phyloP scores from a whole-genome alignment of 257 asterid species.

The Parsonsia alboflavescens region DNA sequence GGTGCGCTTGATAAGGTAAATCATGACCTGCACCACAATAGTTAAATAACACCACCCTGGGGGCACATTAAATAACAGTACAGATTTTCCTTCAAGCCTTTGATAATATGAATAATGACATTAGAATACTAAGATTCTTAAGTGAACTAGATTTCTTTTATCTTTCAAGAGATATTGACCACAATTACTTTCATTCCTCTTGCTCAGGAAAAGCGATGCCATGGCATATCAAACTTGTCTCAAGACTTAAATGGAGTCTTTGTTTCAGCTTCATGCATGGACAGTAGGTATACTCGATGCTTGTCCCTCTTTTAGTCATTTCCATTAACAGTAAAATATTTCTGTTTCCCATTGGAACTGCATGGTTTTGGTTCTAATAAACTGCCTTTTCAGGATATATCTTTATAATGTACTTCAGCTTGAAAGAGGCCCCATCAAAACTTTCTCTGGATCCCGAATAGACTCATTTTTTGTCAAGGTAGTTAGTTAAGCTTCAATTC shows the following conservation, averaged over 20 bases:
- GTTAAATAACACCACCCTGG: not conserved
- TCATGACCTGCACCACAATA: not conserved
- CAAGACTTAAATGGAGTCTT: constrained; percentile 82
- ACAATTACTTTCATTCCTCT: constrained; percentile 15
- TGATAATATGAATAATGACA: not conserved
- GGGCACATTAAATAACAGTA: not conserved
- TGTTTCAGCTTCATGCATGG: constrained; percentile 91
- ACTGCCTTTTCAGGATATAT: constrained; percentile 59
- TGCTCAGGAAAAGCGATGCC: constrained; percentile 53
- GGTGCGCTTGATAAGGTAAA: constrained; percentile 47
- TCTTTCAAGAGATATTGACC: not conserved
- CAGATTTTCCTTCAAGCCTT: not conserved
- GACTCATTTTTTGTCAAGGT: constrained; percentile 95
- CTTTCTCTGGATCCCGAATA: constrained; percentile 63
- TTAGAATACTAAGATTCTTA: not conserved
- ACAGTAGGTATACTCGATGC: constrained; percentile 54
- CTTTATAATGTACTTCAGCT: constrained; percentile 77
- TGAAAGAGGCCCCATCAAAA: constrained; percentile 64
- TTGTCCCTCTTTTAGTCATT: not conserved
- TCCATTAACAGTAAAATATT: not conserved
- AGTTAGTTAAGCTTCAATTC: constrained; percentile 6
- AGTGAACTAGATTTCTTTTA: not conserved
- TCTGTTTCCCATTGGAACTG: not conserved
- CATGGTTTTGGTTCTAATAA: constrained; percentile 10
- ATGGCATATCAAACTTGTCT: constrained; percentile 86